Conservation (phyloP, 108 stramenopile species). For the Skeletonema menzelii region DNA sequence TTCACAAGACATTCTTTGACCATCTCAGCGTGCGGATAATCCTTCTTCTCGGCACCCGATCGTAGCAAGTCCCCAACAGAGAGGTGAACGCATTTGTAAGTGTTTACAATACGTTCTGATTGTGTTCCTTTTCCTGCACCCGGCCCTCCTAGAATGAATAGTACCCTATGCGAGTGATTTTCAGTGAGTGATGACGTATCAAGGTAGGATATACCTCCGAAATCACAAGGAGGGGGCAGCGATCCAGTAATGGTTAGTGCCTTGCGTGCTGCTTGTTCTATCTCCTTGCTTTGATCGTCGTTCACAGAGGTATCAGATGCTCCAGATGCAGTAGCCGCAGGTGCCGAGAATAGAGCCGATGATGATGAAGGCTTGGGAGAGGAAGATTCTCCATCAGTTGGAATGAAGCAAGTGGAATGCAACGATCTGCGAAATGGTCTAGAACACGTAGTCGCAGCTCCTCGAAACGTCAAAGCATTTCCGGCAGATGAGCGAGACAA, state of each 20-base stretch:
- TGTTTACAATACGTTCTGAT: conserved; percentile 68
- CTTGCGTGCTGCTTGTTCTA: conserved; percentile 25
- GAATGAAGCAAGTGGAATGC: conserved; percentile 6
- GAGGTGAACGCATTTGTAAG: conserved; percentile 90
- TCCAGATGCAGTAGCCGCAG: conserved; percentile 4
- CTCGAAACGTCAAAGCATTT: not conserved
- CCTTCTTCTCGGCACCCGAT: conserved; percentile 59
- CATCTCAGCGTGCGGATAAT: conserved; percentile 72
- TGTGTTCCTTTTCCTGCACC: conserved; percentile 96
- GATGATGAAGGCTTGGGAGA: not conserved
- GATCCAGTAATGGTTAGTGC: conserved; percentile 31
- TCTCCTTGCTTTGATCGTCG: conserved; percentile 13
- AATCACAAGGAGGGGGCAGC: conserved; percentile 24
- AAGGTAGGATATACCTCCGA: conserved; percentile 36
- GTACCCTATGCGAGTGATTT: conserved; percentile 51
- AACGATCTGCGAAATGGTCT: conserved; percentile 1
- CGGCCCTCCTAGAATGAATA: conserved; percentile 95
- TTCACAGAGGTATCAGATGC: conserved; percentile 1
- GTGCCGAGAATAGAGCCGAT: conserved; percentile 3
- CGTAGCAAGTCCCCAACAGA: conserved; percentile 94
- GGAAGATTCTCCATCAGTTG: conserved; percentile 6
- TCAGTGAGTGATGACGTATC: conserved; percentile 36
- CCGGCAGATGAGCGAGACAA: not conserved
- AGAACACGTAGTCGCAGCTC: not conserved
- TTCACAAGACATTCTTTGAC: conserved; percentile 82